Percentiles rank a stretch among this genome's conserved stretches.
These are phyloP conservation scores for Phytophthora palmivora DNA, from an alignment of 352 stramenopile genomes.

Conservation along the genomic window DNA sequence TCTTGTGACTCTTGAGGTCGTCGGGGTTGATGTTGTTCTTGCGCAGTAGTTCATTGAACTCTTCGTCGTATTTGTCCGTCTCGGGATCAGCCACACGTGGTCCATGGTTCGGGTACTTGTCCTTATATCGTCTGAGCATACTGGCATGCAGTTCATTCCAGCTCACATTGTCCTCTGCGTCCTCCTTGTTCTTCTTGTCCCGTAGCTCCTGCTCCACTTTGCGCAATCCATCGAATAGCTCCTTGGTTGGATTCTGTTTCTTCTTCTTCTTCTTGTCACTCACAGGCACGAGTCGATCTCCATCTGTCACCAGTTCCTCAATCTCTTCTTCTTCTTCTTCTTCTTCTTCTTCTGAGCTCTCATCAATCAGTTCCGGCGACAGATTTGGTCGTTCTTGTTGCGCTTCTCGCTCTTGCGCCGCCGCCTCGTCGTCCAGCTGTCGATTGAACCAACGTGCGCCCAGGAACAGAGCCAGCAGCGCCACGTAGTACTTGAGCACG, in stretches of 20 bases:
- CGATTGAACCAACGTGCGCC: slow-evolving; percentile 67
- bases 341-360: slow-evolving; percentile 61
- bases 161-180: slow-evolving; percentile 61
- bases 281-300: slow-evolving; percentile 52
- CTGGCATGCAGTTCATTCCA: slow-evolving; percentile 80
- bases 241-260: slow-evolving; percentile 46
- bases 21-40: slow-evolving; percentile 81
- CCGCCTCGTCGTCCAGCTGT: slow-evolving; percentile 59
- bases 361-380: slow-evolving; percentile 55
- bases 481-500: slow-evolving; percentile 82
- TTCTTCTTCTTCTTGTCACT: slow-evolving; percentile 42
- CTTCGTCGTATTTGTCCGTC: slow-evolving; percentile 82
- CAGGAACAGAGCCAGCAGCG: slow-evolving; percentile 65
- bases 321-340: slow-evolving; percentile 58
- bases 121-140: slow-evolving; percentile 81
- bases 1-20: slow-evolving; percentile 56
- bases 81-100: slow-evolving; percentile 48
- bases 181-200: slow-evolving; percentile 59
- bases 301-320: slow-evolving; percentile 77
- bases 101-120: slow-evolving; percentile 80
- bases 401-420: slow-evolving; percentile 47
- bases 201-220: slow-evolving; percentile 79
- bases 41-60: slow-evolving; percentile 83
- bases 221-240: slow-evolving; percentile 79
- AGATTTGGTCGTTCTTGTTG: slow-evolving; percentile 45